Conservation (phyloP, 2,329 filamentous ascomycete species). For the Bipolaris gigantea region DNA sequence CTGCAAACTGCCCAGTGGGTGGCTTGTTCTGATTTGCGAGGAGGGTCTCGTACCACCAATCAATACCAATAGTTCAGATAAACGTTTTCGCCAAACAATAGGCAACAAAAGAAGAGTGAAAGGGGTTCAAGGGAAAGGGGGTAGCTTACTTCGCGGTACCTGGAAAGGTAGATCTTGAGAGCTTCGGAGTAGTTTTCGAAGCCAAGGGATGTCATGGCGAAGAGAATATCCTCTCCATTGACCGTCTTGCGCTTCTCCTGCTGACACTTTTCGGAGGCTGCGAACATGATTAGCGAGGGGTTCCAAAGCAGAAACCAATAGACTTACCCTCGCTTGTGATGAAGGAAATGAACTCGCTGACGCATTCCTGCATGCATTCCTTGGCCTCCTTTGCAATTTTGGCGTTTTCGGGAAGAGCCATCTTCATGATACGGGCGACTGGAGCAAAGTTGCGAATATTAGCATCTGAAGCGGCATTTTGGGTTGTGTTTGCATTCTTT, state of each 20-base stretch:
- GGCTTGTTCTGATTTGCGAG: slow-evolving; percentile 69
- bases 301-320: background rate
- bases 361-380: slow-evolving; percentile 99
- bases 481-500: slow-evolving; percentile 30
- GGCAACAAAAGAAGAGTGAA: slow-evolving; percentile 41
- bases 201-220: slow-evolving; percentile 97
- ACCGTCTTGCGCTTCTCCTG: slow-evolving; percentile 99
- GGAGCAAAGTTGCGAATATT: slow-evolving; percentile 90
- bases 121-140: slow-evolving; percentile 29
- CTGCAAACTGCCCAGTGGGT: slow-evolving; percentile 47
- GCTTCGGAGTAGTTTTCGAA: slow-evolving; percentile 99
- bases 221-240: slow-evolving; percentile 97
- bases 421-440: slow-evolving; percentile 99
- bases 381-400: slow-evolving; percentile 99
- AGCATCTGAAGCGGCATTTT: slow-evolving; percentile 67
- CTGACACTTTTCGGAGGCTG: slow-evolving; percentile 98
- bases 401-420: slow-evolving; percentile 93
- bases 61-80: slow-evolving; percentile 55
- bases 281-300: slow-evolving; percentile 3
- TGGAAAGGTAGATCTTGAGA: slow-evolving; percentile 94
- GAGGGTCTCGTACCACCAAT: slow-evolving; percentile 69
- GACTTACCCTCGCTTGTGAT: slow-evolving; percentile 95
- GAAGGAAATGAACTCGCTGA: slow-evolving; percentile 99
- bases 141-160: slow-evolving; percentile 90
- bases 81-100: slow-evolving; percentile 45